phyloP scores from a whole-genome alignment of 139 green algal genomes.

The Edaphochlamys debaryana region DNA sequence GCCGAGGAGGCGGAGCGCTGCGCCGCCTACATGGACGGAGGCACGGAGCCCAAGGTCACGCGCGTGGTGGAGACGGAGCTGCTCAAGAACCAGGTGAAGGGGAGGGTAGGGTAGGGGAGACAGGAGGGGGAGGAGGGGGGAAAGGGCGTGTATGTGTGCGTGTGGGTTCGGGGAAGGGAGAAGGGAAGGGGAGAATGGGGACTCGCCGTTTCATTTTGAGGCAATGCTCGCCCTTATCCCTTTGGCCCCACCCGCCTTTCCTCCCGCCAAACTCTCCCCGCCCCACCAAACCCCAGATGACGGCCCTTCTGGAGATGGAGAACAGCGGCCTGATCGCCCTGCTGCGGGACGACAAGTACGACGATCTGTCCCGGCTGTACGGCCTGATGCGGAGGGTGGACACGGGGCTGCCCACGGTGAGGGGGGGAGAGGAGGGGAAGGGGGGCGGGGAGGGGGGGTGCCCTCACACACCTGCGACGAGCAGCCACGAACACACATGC shows the following conservation, averaged over 20 bases:
- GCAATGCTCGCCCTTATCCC: no score
- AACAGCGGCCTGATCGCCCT: slow-evolving; percentile 86
- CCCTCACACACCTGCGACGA: no score
- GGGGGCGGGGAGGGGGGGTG: not conserved
- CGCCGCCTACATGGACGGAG: slow-evolving; percentile 86
- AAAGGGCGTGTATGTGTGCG: no score
- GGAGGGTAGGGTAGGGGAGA: not conserved
- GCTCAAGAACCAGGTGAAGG: slow-evolving; percentile 75
- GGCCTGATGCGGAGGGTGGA: slow-evolving; percentile 84
- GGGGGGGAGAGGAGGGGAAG: not conserved
- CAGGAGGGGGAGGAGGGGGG: no score
- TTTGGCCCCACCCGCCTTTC: not conserved
- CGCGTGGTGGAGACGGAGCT: slow-evolving; percentile 90
- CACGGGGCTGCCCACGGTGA: slow-evolving; percentile 62
- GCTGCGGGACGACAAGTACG: slow-evolving; percentile 82
- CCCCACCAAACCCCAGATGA: slow-evolving; percentile 71
- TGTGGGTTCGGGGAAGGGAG: no score
- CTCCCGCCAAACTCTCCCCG: not conserved
- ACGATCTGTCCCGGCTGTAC: slow-evolving; percentile 93
- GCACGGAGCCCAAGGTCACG: slow-evolving; percentile 80
- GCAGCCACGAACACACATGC: no score
- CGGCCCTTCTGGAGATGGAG: slow-evolving; percentile 93
- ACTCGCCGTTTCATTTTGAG: no score
- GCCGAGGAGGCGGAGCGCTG: slow-evolving; percentile 90
- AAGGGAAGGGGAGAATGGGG: no score